Percentiles rank a stretch among this genome's conserved stretches.
These are phyloP conservation scores for Colletotrichum cuscutae DNA, from an alignment of 2,329 filamentous ascomycete genomes.

Conservation along the genomic window DNA sequence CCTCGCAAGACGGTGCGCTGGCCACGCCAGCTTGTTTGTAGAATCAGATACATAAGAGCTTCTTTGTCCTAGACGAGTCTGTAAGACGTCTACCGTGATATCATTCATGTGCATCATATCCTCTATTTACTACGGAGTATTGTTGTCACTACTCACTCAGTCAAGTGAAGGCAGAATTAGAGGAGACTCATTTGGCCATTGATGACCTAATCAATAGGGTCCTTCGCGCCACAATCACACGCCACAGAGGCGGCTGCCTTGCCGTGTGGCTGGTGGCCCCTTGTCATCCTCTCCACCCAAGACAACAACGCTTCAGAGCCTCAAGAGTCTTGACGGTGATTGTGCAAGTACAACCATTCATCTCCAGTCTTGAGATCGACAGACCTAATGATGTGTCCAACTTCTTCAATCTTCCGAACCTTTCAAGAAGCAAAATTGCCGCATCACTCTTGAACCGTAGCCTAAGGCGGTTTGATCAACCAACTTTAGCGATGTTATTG, in stretches of 20 bases:
- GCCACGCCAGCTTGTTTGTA: slow-evolving; percentile 25
- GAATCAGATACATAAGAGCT: slow-evolving; percentile 19
- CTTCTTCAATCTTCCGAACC: no score
- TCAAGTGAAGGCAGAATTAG: no score
- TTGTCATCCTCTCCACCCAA: not conserved
- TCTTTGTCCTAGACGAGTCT: not conserved
- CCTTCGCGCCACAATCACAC: not conserved
- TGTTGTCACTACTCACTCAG: no score
- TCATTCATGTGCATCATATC: no score
- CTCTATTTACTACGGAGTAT: no score
- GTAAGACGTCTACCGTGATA: not conserved
- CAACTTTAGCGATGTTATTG: no score
- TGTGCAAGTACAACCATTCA: not conserved
- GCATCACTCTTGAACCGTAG: no score
- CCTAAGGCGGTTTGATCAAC: not conserved
- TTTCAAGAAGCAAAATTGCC: not conserved
- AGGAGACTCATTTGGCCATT: not conserved
- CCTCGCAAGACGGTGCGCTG: slow-evolving; percentile 17
- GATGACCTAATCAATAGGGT: not conserved
- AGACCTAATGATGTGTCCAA: no score
- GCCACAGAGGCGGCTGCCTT: slow-evolving; percentile 4
- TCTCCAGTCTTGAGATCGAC: no score
- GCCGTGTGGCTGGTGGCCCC: not conserved
- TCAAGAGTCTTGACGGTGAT: not conserved
- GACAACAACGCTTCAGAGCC: not conserved